phyloP scores from a whole-genome alignment of 2,329 filamentous ascomycete species.

The Clonostachys chloroleuca region DNA sequence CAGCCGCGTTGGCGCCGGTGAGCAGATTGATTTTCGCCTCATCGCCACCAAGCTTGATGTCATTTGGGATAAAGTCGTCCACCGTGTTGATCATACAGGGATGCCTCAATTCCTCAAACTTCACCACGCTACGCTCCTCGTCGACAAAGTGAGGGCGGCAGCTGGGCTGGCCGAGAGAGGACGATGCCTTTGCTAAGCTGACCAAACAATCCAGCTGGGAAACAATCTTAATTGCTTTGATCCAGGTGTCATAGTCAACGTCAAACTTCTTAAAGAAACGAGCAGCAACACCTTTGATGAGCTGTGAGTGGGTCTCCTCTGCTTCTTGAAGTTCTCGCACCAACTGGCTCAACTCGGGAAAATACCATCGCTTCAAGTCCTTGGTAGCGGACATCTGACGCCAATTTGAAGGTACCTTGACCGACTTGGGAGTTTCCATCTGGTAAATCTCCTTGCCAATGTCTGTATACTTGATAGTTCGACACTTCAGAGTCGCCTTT shows the following conservation, averaged over 20 bases:
- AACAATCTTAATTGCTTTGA: conserved; percentile 83
- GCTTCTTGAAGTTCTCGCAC: conserved; percentile 89
- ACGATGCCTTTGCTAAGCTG: conserved; percentile 84
- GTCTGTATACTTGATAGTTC: conserved; percentile 70
- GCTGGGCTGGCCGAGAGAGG: conserved; percentile 76
- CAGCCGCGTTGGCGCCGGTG: conserved; percentile 94
- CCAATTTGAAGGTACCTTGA: conserved; percentile 86
- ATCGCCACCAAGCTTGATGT: conserved; percentile 80
- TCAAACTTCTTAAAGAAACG: conserved; percentile 89
- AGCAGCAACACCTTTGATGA: conserved; percentile 78
- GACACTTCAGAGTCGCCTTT: conserved; percentile 70
- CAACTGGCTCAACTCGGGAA: conserved; percentile 72
- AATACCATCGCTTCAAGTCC: conserved; percentile 91
- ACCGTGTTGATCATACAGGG: conserved; percentile 90
- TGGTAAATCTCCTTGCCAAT: conserved; percentile 98
- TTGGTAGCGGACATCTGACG: conserved; percentile 94
- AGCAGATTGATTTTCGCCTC: conserved; percentile 82
- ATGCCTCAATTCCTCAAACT: conserved; percentile 89
- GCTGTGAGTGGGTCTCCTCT: conserved; percentile 88
- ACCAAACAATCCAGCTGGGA: conserved; percentile 94
- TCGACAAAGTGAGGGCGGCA: conserved; percentile 89
- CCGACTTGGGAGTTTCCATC: conserved; percentile 78
- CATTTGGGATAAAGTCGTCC: conserved; percentile 94
- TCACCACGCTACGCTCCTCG: conserved; percentile 77
- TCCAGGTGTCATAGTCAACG: conserved; percentile 78